A percentile compares a stretch with the other conserved stretches of the same genome.
Conservation (phyloP, 2,329 filamentous ascomycete genomes). For the Whalleya microplaca region DNA sequence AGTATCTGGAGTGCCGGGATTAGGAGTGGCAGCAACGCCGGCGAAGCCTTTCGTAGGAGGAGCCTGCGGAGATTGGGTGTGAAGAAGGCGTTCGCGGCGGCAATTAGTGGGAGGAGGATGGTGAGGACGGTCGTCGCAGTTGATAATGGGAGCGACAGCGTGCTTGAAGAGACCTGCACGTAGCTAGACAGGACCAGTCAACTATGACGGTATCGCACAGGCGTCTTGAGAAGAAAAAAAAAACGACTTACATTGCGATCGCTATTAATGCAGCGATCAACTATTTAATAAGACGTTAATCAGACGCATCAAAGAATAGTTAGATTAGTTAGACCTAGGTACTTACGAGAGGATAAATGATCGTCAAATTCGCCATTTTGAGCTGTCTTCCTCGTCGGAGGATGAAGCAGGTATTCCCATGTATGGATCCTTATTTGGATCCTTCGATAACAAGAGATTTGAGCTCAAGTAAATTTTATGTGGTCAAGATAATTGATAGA, state of each 20-base stretch:
- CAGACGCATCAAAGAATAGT: background rate
- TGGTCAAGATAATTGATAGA: no score
- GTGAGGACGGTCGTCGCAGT: slow-evolving; percentile 34
- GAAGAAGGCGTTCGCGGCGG: slow-evolving; percentile 32
- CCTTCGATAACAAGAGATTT: no score
- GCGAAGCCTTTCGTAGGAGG: background rate
- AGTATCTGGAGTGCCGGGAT: slow-evolving; percentile 45
- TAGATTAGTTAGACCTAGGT: background rate
- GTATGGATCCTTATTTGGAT: no score
- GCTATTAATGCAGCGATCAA: slow-evolving; percentile 13
- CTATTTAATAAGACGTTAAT: slow-evolving; percentile 13
- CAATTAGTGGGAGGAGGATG: slow-evolving; percentile 35
- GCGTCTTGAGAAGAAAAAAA: slow-evolving; percentile 7
- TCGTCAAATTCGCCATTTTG: background rate
- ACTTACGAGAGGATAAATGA: slow-evolving; percentile 1
- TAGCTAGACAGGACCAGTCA: slow-evolving; percentile 30
- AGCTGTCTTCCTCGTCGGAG: background rate
- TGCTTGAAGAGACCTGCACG: slow-evolving; percentile 34
- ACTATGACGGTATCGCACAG: slow-evolving; percentile 1
- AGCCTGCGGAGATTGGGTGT: slow-evolving; percentile 21
- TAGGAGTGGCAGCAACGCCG: slow-evolving; percentile 26
- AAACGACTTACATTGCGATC: slow-evolving; percentile 22
- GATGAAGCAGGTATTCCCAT: no score
- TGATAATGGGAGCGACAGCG: slow-evolving; percentile 35
- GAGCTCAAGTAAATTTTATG: no score